Evolutionary conservation across 164 flowering plant genomes (phyloP), one percentile per base, ranked within the genome.

Genomic region (Chloranthus sessilifolius): DNA sequence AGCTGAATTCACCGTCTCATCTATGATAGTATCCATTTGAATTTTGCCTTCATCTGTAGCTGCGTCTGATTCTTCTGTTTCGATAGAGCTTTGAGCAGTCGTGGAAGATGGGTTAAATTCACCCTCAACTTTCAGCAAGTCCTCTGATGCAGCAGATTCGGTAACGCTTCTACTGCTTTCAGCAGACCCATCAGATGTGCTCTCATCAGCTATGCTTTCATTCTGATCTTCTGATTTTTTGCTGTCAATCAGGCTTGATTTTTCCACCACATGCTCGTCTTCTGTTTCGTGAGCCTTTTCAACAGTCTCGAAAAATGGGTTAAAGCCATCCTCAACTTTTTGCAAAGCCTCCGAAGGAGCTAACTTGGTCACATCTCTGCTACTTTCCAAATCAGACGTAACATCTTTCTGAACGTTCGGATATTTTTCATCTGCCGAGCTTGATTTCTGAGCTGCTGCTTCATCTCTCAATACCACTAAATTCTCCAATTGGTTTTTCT

Each of bases 361-460:
- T n/a, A n/a, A n/a, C n/a, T n/a, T n/a, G n/a, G 26, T 7, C 10
- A 12, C 8, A 12, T 36, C 15, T 14, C 41, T 15, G 20, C 14
- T 20, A 27, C 17, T 20, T 11, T 42, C 20, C 10, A 21, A 10
- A 3, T 14, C 17, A 10, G 46, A 21, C 14, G 25, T 21, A 22
- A 6, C n/a, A 3, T 42, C 26, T 9, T 3, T 42, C 28, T 22
- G 8, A 9, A 21, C 26, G 21, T 42, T 11, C 15, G 26, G 23
- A 42, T 42, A 21, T 42, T 42, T 11, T n/a, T 42, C 26, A 25
- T 42, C 46, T 22, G 46, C 14, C 25, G 20, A 38, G 41, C 14
- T 38, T 15, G 15, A 3, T 3, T 14, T 16, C 22, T 7, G 19
- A 16, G 16, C 41, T n/a, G 41, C 12, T 7, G 19, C 44, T 21